Conservation (phyloP, 2,329 filamentous ascomycete species). For the Alternaria gansuensis region DNA sequence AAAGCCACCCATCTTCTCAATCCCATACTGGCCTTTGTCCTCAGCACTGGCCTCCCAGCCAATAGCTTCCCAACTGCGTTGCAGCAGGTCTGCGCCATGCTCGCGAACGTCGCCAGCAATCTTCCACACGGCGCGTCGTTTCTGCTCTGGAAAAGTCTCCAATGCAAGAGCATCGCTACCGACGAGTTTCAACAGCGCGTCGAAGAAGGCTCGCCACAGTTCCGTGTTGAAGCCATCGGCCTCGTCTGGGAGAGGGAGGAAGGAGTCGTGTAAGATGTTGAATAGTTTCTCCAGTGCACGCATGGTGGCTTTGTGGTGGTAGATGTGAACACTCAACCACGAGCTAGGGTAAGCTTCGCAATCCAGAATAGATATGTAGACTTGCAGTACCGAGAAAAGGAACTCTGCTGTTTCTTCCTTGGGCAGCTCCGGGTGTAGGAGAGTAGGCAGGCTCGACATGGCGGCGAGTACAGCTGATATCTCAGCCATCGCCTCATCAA, state of each 20-base stretch:
- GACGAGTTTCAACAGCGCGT: conserved; percentile 85
- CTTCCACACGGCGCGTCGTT: conserved; percentile 96
- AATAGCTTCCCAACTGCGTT: conserved; percentile 90
- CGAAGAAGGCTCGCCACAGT: conserved; percentile 93
- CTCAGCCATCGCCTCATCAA: conserved; percentile 89
- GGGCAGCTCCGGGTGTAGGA: conserved; percentile 77
- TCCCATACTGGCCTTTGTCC: conserved; percentile 77
- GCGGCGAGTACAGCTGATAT: conserved; percentile 87
- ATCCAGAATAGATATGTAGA: conserved; percentile 87
- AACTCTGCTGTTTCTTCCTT: conserved; percentile 78
- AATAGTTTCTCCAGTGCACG: conserved; percentile 83
- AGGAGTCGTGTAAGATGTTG: conserved; percentile 79
- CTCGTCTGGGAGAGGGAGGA: conserved; percentile 88
- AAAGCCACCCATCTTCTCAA: conserved; percentile 90
- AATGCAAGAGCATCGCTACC: conserved; percentile 87
- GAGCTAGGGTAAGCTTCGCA: conserved; percentile 87
- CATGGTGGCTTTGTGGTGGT: conserved; percentile 90
- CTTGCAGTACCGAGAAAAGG: conserved; percentile 79
- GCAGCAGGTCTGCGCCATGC: conserved; percentile 84
- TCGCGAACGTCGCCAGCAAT: conserved; percentile 96
- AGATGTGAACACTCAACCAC: conserved; percentile 94
- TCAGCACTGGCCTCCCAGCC: conserved; percentile 92
- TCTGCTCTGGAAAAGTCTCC: conserved; percentile 97
- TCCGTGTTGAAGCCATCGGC: conserved; percentile 92
- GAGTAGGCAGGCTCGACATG: conserved; percentile 75